Percentiles rank a stretch among this genome's conserved stretches.
phyloP scores from a whole-genome alignment of 805 yeast genomes.

The Zygosaccharomyces bisporus region DNA sequence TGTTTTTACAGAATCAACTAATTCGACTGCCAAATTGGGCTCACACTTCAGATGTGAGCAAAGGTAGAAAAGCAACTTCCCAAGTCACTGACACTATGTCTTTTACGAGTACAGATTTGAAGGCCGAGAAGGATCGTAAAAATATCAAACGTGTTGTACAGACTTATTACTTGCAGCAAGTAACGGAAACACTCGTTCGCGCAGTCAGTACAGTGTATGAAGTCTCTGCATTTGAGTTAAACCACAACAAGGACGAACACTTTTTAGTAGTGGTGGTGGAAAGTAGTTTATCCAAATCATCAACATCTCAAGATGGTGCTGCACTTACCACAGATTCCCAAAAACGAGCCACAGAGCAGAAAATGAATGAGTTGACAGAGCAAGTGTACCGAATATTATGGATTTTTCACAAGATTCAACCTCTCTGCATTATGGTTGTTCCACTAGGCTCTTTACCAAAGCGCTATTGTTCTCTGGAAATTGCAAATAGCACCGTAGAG shows the following conservation, averaged over 20 bases:
- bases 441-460: conserved; percentile 81
- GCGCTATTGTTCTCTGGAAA: conserved; percentile 68
- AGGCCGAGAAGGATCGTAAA: neutral
- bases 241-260: conserved; percentile 53
- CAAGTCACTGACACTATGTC: conserved; percentile 1
- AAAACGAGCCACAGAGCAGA: conserved; percentile 24
- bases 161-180: conserved; percentile 76
- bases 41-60: conserved; percentile 34
- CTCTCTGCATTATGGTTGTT: conserved; percentile 77
- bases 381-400: conserved; percentile 37
- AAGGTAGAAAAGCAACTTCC: conserved; percentile 13
- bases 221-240: conserved; percentile 79
- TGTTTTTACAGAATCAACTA: conserved; percentile 61
- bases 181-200: conserved; percentile 77
- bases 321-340: conserved; percentile 13
- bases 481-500: conserved; percentile 86
- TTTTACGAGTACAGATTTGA: conserved; percentile 1
- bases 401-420: conserved; percentile 65
- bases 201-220: conserved; percentile 80
- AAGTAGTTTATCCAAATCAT: conserved; percentile 46
- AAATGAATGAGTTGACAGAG: conserved; percentile 33
- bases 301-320: conserved; percentile 11
- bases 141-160: conserved; percentile 28
- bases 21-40: conserved; percentile 36
- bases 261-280: conserved; percentile 85